Evolutionary conservation across 805 yeast species (phyloP).

Genomic region (Candida incommunis): DNA sequence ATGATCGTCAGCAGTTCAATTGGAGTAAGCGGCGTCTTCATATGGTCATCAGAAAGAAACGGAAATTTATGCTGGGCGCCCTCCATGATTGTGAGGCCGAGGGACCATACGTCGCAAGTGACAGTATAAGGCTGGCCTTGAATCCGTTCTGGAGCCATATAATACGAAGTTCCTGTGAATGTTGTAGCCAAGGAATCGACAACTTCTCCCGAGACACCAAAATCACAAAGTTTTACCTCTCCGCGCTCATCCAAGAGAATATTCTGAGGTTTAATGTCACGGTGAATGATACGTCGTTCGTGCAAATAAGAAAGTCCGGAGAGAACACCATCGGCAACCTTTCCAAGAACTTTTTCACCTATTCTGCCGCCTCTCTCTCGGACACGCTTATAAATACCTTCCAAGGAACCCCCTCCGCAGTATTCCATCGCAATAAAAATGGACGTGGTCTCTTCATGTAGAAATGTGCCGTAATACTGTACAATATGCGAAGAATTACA

Average conservation of each 20-base stretch:
- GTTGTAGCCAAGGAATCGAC: constrained; percentile 92
- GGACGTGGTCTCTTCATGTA: constrained; percentile 59
- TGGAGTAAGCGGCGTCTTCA: constrained; percentile 50
- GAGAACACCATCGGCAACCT: constrained; percentile 75
- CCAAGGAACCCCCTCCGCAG: constrained; percentile 87
- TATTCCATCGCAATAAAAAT: constrained; percentile 95
- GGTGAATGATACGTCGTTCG: constrained; percentile 74
- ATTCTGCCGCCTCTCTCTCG: constrained; percentile 66
- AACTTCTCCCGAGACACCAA: constrained; percentile 96
- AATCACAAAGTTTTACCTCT: constrained; percentile 85
- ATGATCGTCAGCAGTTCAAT: constrained; percentile 75
- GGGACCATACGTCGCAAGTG: constrained; percentile 92
- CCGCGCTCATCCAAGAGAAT: constrained; percentile 65
- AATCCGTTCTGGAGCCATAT: constrained; percentile 98
- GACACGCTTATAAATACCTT: constrained; percentile 75
- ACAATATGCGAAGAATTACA: constrained; percentile 80
- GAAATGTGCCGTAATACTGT: constrained; percentile 82
- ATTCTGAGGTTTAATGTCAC: constrained; percentile 95
- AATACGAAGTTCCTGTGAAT: constrained; percentile 92
- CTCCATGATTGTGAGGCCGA: constrained; percentile 82
- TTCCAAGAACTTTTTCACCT: constrained; percentile 86
- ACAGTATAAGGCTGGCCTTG: constrained; percentile 93
- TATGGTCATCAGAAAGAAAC: constrained; percentile 35
- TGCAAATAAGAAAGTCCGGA: constrained; percentile 79
- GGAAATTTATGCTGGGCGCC: constrained; percentile 92